phyloP scores from a whole-genome alignment of 805 yeast species.

The Wickerhamiella domercqiae region DNA sequence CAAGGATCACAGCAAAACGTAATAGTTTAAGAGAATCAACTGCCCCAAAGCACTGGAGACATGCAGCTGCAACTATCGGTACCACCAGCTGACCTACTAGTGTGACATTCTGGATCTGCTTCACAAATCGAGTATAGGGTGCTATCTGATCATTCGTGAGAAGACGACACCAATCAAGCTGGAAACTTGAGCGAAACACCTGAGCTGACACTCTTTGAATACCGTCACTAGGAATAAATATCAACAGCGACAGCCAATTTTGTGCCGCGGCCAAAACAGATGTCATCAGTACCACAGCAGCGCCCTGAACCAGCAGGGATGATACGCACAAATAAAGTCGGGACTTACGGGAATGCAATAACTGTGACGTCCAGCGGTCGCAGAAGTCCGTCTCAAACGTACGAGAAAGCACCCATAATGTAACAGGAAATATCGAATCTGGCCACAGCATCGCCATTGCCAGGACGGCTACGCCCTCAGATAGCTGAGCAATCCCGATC shows the following conservation, averaged over 20 bases:
- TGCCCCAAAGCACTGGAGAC: constrained; percentile 4
- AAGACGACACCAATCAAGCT: constrained; percentile 18
- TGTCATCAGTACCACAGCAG: neutral
- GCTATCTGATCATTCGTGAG: constrained; percentile 16
- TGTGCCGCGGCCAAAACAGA: neutral
- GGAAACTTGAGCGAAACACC: constrained; percentile 9
- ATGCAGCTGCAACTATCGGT: constrained; percentile 9
- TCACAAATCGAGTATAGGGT: constrained; percentile 9
- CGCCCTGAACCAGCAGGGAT: constrained; percentile 1
- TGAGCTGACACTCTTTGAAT: neutral
- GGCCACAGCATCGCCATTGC: constrained; percentile 8
- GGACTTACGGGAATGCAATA: neutral
- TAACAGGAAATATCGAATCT: constrained; percentile 8
- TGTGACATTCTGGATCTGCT: constrained; percentile 8
- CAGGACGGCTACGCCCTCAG: constrained; percentile 13
- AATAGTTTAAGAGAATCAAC: constrained; percentile 4
- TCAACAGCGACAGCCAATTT: neutral
- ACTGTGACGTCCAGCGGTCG: neutral
- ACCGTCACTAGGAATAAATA: neutral
- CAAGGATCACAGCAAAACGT: constrained; percentile 5
- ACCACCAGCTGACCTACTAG: constrained; percentile 6
- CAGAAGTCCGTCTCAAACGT: neutral
- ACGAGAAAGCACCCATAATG: constrained; percentile 2
- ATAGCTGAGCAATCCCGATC: constrained; percentile 7
- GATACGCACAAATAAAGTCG: neutral